These are phyloP conservation scores for Brassica incana DNA, from an alignment of 345 rosid species.

Conservation along the genomic window DNA sequence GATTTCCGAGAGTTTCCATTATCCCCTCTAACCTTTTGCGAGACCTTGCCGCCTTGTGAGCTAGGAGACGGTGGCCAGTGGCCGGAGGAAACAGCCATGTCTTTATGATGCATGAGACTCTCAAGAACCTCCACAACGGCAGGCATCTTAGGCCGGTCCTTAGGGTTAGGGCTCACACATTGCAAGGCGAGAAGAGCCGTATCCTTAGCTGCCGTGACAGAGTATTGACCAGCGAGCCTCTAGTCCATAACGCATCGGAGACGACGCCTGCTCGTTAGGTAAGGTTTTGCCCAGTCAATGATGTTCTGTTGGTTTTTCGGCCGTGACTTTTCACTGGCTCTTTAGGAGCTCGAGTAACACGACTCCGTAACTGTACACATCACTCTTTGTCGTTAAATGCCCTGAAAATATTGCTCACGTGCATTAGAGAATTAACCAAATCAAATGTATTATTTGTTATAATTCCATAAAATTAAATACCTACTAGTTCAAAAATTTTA, in stretches of 20 bases:
- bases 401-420: slow-evolving; percentile 47
- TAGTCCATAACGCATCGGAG: slow-evolving; percentile 71
- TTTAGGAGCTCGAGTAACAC: slow-evolving; percentile 69
- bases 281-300: slow-evolving; percentile 85
- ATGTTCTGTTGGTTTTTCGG: slow-evolving; percentile 78
- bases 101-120: slow-evolving; percentile 55
- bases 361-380: slow-evolving; percentile 86
- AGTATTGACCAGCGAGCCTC: slow-evolving; percentile 76
- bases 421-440: not conserved
- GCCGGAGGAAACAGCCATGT: slow-evolving; percentile 76
- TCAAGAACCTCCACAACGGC: slow-evolving; percentile 61
- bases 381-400: slow-evolving; percentile 86
- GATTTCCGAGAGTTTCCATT: slow-evolving; percentile 42
- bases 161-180: slow-evolving; percentile 78
- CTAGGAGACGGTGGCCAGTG: slow-evolving; percentile 60
- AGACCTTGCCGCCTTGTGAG: slow-evolving; percentile 36
- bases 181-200: slow-evolving; percentile 61
- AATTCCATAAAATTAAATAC: not conserved
- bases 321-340: slow-evolving; percentile 71
- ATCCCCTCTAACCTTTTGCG: slow-evolving; percentile 39
- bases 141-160: slow-evolving; percentile 84
- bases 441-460: not conserved
- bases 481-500: not conserved
- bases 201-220: slow-evolving; percentile 80
- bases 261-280: slow-evolving; percentile 65